phyloP scores from a whole-genome alignment of 768 basidiomycete genomes.

The Hemileccinum impolitum region DNA sequence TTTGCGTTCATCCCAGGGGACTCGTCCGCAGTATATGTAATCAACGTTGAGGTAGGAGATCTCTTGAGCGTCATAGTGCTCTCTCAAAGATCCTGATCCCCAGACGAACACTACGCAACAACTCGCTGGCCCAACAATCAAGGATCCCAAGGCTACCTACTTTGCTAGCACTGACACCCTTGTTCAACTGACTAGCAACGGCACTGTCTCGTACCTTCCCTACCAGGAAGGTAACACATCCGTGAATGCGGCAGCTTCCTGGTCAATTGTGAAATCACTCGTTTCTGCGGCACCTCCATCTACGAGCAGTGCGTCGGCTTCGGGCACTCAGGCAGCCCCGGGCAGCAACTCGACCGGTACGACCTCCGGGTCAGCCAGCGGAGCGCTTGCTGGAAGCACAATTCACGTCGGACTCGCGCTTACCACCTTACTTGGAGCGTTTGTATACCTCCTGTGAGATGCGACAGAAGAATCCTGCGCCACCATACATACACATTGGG shows the following conservation, averaged over 20 bases:
- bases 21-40: constrained; percentile 65
- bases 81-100: constrained; percentile 2
- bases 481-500: constrained; percentile 9
- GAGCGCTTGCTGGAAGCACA: constrained; percentile 8
- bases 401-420: constrained; percentile 15
- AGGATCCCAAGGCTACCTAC: constrained; percentile 60
- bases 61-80: not conserved
- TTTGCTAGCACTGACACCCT: constrained; percentile 59
- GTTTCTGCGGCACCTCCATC: constrained; percentile 41
- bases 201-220: constrained; percentile 58
- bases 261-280: constrained; percentile 46
- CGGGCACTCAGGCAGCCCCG: constrained; percentile 16
- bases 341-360: constrained; percentile 14
- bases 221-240: constrained; percentile 45
- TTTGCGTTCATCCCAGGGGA: constrained; percentile 80
- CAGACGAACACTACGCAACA: constrained; percentile 64
- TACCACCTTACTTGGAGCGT: constrained; percentile 12
- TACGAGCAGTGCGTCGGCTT: constrained; percentile 16
- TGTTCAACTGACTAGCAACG: constrained; percentile 64
- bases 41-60: constrained; percentile 58
- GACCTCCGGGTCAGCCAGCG: constrained; percentile 12
- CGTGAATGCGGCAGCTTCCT: constrained; percentile 45
- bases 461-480: not conserved
- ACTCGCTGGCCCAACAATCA: constrained; percentile 55
- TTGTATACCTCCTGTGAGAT: constrained; percentile 15